phyloP scores from a whole-genome alignment of 805 yeast species.

The Pichia deserticola region DNA sequence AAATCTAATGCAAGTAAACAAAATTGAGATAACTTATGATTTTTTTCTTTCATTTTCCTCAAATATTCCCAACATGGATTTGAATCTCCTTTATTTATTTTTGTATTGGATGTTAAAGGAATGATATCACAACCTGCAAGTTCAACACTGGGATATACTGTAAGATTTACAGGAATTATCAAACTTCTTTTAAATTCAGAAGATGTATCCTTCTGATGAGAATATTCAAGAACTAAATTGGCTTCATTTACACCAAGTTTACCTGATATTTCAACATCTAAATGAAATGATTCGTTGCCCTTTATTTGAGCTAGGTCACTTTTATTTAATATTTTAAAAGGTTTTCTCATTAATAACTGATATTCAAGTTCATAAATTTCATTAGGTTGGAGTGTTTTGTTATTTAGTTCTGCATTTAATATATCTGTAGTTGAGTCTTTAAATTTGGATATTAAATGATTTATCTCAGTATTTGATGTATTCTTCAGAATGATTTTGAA shows the following conservation, averaged over 20 bases:
- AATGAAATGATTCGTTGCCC: constrained; percentile 32
- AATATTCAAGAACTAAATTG: constrained; percentile 58
- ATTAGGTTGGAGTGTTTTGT: constrained; percentile 41
- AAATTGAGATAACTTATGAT: constrained; percentile 40
- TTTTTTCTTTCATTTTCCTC: constrained; percentile 22
- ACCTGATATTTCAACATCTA: constrained; percentile 57
- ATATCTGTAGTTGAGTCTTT: constrained; percentile 70
- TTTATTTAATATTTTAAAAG: constrained; percentile 48
- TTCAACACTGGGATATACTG: constrained; percentile 69
- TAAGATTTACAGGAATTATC: constrained; percentile 59
- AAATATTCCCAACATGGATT: constrained; percentile 28
- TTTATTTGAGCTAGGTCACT: constrained; percentile 33
- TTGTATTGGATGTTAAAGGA: constrained; percentile 37
- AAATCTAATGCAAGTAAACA: constrained; percentile 67
- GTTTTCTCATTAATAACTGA: constrained; percentile 48
- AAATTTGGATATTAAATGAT: constrained; percentile 52
- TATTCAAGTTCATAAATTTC: constrained; percentile 75
- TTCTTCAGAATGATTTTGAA: constrained; percentile 51
- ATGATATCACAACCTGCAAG: constrained; percentile 69
- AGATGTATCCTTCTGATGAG: constrained; percentile 27
- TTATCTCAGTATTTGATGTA: constrained; percentile 47
- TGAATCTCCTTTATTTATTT: constrained; percentile 20
- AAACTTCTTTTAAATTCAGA: constrained; percentile 44
- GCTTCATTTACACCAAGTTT: constrained; percentile 68
- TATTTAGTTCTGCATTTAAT: constrained; percentile 43